Evolutionary conservation across 495 filamentous ascomycete genomes (phyloP).

Genomic region (Pseudoneurospora amorphoporcata): DNA sequence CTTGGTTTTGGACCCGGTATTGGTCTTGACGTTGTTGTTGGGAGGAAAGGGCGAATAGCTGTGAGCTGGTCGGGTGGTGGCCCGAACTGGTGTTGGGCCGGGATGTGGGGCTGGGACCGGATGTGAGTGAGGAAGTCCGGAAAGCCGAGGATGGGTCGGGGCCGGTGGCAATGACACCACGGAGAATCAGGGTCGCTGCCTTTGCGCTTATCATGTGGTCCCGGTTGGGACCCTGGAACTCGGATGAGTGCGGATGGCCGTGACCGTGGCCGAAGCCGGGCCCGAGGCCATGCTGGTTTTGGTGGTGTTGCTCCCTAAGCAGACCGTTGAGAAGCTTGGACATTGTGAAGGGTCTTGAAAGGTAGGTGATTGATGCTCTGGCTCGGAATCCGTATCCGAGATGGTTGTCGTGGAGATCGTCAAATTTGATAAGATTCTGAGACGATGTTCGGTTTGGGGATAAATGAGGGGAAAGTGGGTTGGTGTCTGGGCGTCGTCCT

Average conservation of each 20-base stretch:
- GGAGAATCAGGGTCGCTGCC: slow-evolving; percentile 10
- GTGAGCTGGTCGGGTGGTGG: background rate
- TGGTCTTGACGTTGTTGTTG: background rate
- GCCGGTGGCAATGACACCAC: slow-evolving; percentile 8
- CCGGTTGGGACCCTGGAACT: background rate
- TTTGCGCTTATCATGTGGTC: slow-evolving; percentile 11
- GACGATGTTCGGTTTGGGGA: background rate
- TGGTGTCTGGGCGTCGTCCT: background rate
- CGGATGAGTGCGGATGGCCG: background rate
- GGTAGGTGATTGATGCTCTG: background rate
- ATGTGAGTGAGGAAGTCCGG: slow-evolving; percentile 16
- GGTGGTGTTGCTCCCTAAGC: background rate
- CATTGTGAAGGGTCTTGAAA: background rate
- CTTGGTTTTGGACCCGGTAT: background rate
- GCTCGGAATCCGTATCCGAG: background rate
- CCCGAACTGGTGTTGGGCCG: slow-evolving; percentile 10
- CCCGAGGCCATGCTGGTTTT: background rate
- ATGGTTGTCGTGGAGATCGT: background rate
- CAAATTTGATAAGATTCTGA: background rate
- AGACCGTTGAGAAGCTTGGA: background rate
- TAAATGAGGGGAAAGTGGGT: background rate
- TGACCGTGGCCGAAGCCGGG: background rate
- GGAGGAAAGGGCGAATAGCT: background rate
- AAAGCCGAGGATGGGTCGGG: slow-evolving; percentile 1
- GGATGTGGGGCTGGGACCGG: slow-evolving; percentile 15